Conservation (phyloP, 768 basidiomycete species). For the Lactarius vividus region DNA sequence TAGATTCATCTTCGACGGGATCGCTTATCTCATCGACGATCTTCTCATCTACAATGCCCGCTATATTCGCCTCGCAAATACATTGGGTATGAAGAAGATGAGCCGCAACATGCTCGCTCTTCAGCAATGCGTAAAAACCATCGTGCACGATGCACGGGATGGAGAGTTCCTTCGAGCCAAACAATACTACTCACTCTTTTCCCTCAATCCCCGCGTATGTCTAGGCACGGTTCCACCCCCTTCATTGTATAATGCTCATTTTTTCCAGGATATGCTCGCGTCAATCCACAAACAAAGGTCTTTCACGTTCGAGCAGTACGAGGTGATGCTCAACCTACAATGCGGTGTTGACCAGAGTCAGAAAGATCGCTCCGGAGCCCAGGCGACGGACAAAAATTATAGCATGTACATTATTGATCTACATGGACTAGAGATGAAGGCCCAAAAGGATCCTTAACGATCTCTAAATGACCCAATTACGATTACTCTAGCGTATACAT, state of each 20-base stretch:
- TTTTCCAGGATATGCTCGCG: slow-evolving; percentile 69
- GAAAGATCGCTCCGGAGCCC: slow-evolving; percentile 48
- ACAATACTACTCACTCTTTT: slow-evolving; percentile 79
- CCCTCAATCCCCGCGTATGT: slow-evolving; percentile 67
- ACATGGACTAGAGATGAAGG: slow-evolving; percentile 70
- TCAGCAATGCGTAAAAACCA: slow-evolving; percentile 85
- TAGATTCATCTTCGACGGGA: slow-evolving; percentile 86
- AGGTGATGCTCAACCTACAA: slow-evolving; percentile 84
- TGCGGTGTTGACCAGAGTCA: slow-evolving; percentile 74
- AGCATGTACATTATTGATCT: slow-evolving; percentile 89
- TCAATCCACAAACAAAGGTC: slow-evolving; percentile 55
- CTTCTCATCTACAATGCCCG: slow-evolving; percentile 74
- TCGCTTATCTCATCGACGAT: slow-evolving; percentile 83
- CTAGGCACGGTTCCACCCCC: background rate
- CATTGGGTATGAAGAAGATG: slow-evolving; percentile 82
- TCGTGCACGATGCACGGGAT: slow-evolving; percentile 56
- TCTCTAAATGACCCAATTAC: slow-evolving; percentile 4
- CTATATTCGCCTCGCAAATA: slow-evolving; percentile 64
- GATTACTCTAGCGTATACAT: slow-evolving; percentile 10
- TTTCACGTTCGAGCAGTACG: slow-evolving; percentile 92
- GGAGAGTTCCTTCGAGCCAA: slow-evolving; percentile 75
- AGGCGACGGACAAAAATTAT: slow-evolving; percentile 67
- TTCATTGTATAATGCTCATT: background rate
- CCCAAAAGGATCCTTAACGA: slow-evolving; percentile 36
- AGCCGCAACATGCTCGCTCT: slow-evolving; percentile 85